Evolutionary conservation across 2,329 filamentous ascomycete genomes (phyloP), one percentile per base, ranked within the genome.

Genomic region (Cephalotrichum gorgonifer): DNA sequence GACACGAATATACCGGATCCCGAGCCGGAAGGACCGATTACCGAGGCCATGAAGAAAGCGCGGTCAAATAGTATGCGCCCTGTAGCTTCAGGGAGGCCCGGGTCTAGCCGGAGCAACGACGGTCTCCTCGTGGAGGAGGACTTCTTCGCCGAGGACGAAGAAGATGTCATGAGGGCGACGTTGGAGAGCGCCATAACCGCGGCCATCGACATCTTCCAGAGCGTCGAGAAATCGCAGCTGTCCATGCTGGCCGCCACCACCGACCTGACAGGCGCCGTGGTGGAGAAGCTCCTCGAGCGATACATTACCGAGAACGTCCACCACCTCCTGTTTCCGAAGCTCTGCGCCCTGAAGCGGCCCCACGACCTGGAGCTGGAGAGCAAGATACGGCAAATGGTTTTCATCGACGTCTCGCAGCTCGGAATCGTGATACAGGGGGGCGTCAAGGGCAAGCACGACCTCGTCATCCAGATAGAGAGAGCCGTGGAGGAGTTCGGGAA

Each of bases 241-340:
- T 96, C 91, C 3, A 75, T 95, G 31, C 74, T 98, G 4, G 93
- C 90, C 17, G 87, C 90, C 4, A 95, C 89, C 1, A 98, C 94
- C 2, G 89, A 96, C 61, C 70, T 98, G 47, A 97, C 93, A 0
- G 91, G 93, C 0, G 88, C 90, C 1, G 70, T 94, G 8, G 90
- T 98, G 1, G 94, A 98, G 67, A 83, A 87, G 53, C 75, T 98
- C 58, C 96, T 98, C 55, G 93, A 98, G 65, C 83, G 89, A 44
- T 96, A 98, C 65, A 82, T 98, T 39, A 81, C 88, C 0, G 93
- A 97, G 62, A 91, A 95, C 62, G 81, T 97, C 6, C 91, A 98
- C 57, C 85, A 91, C 59, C 76, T 94, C 26, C 71, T 98, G 9
- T 98, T 95, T 59, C 87, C 90, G 1, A 79, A 85, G 43, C 70